Evolutionary conservation across 345 rosid species (phyloP), one percentile per base, ranked within the genome.

Genomic region (Gossypium mustelinum): DNA sequence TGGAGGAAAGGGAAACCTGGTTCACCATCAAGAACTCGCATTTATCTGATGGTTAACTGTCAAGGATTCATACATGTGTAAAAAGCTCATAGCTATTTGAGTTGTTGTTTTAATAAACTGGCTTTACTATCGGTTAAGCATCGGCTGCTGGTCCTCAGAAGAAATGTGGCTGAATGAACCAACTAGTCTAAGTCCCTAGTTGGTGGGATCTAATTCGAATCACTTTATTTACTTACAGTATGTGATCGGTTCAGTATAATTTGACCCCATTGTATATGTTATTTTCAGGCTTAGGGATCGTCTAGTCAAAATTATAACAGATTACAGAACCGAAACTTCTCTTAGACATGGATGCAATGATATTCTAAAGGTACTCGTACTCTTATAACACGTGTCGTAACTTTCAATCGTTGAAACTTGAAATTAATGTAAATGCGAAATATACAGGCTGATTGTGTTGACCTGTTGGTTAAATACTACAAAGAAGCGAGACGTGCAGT

Each of bases 341-440:
- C 93, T 93, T 72, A 86, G 99, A 81, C 96, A 90, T 43, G 69
- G 50, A 50, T 95, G 99, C 84, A 95, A 95, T 75, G 97, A 91
- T 78, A 95, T 93, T 77, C 93, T 95, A 63, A 95, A 93, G 99
- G 98, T 52, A 82, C 16, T 17, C 11, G 7, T 52, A 55, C 24
- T 55, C 59, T 12, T 57, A 29, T 2, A 1, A 56, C 66, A 25
- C 1, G 56, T 48, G 45, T 58, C 44, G 14, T 70, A 11, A 20
- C 11, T 71, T 71, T 24, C 25, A 39, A 17, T 43, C 29, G 1
- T 13, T 62, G 2, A 3, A 54, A 52, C 17, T n/a, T 71, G 57
- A 52, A 25, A 71, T 72, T 77, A 70, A 50, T 76, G 11, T 44
- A 78, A 27, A 55, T 60, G 47, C 43, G 75, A 78, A 72, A 59